These are phyloP conservation scores for Corniculantispora saksenae DNA, from an alignment of 2,329 filamentous ascomycete species.

Conservation along the genomic window DNA sequence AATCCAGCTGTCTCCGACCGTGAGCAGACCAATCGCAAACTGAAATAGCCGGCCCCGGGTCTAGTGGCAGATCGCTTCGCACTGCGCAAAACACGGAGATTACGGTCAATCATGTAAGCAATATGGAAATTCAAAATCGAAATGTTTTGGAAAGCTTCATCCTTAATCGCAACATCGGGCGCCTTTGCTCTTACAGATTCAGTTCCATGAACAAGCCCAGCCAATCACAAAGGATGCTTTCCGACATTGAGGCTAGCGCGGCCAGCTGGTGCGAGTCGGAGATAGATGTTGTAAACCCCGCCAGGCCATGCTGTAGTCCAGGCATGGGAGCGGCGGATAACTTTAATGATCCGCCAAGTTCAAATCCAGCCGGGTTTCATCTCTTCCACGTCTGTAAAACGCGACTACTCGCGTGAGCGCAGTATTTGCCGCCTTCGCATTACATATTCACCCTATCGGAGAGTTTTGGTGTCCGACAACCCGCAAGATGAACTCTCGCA, in stretches of 20 bases:
- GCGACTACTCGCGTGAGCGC: not conserved
- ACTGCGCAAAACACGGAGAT: not conserved
- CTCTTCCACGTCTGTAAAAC: no score
- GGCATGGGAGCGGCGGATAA: not conserved
- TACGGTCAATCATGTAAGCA: not conserved
- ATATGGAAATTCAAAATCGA: no score
- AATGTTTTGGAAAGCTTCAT: not conserved
- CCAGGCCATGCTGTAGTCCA: not conserved
- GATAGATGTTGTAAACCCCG: conserved; percentile 10
- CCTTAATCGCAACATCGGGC: not conserved
- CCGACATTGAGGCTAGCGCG: not conserved
- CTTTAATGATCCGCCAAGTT: not conserved
- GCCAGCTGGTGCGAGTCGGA: not conserved
- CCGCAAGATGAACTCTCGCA: not conserved
- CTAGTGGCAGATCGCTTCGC: not conserved
- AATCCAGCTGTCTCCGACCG: not conserved
- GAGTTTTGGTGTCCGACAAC: not conserved
- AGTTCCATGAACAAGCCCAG: not conserved
- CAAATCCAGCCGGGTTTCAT: not conserved
- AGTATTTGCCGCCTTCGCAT: not conserved
- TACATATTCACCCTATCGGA: not conserved
- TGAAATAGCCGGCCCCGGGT: not conserved
- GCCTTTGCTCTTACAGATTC: not conserved
- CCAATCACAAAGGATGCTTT: not conserved
- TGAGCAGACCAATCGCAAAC: not conserved